A percentile compares a stretch with the other conserved stretches of the same genome.
Conservation (phyloP, 768 basidiomycete species). For the Saitozyma podzolica region DNA sequence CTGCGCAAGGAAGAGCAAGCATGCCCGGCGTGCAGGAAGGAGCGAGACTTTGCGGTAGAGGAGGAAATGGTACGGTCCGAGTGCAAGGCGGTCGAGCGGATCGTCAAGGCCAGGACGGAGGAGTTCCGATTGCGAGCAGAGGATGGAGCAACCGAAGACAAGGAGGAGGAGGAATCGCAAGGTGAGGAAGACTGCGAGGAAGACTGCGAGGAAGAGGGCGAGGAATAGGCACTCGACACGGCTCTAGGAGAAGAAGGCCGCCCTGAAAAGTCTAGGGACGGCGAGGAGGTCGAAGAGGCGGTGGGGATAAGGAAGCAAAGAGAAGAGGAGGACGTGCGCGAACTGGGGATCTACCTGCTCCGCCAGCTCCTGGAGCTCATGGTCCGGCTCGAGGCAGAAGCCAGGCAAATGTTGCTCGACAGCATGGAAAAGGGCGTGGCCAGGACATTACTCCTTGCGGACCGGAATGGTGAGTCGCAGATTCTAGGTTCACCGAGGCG, state of each 20-base stretch:
- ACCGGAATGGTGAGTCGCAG: conserved; percentile 41
- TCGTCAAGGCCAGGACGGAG: no score
- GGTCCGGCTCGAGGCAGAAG: conserved; percentile 43
- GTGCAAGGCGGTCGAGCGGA: not conserved
- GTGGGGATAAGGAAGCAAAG: not conserved
- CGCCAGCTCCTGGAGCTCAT: conserved; percentile 26
- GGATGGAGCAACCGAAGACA: no score
- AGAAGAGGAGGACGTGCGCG: conserved; percentile 14
- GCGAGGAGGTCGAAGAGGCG: not conserved
- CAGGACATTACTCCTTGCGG: conserved; percentile 46
- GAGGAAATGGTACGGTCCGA: not conserved
- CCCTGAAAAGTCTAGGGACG: not conserved
- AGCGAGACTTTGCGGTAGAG: not conserved
- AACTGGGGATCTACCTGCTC: conserved; percentile 26
- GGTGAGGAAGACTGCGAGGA: not conserved
- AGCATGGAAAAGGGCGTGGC: conserved; percentile 43
- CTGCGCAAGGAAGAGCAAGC: not conserved
- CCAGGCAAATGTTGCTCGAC: conserved; percentile 44
- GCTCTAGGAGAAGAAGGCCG: no score
- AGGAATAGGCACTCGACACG: no score
- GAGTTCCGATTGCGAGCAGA: no score
- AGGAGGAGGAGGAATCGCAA: conserved; percentile 3
- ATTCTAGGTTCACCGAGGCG: no score
- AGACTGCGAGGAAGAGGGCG: no score
- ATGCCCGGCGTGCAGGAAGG: not conserved